These are phyloP conservation scores for Phallus indusiatus DNA, from an alignment of 768 basidiomycete genomes.

Conservation along the genomic window DNA sequence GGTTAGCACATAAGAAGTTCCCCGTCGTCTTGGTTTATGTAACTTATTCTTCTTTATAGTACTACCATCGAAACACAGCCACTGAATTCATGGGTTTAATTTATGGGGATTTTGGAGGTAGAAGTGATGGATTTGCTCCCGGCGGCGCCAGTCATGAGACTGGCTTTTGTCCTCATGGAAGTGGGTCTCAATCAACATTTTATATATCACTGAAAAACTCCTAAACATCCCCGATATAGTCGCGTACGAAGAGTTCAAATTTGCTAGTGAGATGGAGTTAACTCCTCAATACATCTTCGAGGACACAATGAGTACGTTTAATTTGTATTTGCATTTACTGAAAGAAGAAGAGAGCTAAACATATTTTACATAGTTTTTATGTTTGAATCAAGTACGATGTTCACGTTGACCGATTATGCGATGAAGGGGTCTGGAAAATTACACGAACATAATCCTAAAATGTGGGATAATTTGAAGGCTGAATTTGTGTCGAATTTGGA, in stretches of 20 bases:
- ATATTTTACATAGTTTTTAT: conserved; percentile 37
- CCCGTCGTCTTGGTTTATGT: too few species aligned
- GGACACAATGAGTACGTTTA: conserved; percentile 38
- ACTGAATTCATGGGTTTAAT: conserved; percentile 59
- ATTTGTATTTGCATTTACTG: too few species aligned
- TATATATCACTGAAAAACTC: neutral
- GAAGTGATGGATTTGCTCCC: conserved; percentile 52
- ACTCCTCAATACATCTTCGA: conserved; percentile 42
- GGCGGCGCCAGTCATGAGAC: conserved; percentile 56
- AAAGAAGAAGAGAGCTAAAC: too few species aligned
- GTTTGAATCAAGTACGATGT: conserved; percentile 55
- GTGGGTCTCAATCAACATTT: conserved; percentile 24
- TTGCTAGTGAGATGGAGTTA: conserved; percentile 44
- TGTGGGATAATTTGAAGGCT: conserved; percentile 54
- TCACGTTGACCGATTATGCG: conserved; percentile 56
- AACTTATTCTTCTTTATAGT: conserved; percentile 28
- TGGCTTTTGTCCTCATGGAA: conserved; percentile 57
- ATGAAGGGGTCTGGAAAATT: conserved; percentile 49
- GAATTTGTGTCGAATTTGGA: conserved; percentile 51
- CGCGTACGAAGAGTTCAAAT: conserved; percentile 51
- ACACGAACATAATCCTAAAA: conserved; percentile 54
- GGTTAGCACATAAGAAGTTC: conserved; percentile 26
- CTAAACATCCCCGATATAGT: conserved; percentile 28
- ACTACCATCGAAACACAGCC: conserved; percentile 54
- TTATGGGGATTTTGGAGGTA: conserved; percentile 52